Evolutionary conservation across 2,329 filamentous ascomycete genomes (phyloP).

Genomic region (Ophiostoma ips): DNA sequence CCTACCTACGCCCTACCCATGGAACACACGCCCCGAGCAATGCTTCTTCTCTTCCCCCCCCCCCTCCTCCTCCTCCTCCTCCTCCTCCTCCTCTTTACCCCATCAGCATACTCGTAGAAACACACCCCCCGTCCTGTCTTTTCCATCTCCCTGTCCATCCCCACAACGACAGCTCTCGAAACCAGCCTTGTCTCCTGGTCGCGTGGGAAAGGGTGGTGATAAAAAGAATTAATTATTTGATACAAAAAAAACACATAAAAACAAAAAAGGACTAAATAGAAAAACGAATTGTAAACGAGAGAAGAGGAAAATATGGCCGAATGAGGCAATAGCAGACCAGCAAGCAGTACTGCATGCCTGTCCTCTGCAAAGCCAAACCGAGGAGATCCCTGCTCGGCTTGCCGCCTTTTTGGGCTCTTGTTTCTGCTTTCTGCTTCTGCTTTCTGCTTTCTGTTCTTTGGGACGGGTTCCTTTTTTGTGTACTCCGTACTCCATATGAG

Average conservation of each 20-base stretch:
- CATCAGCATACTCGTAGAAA: background rate
- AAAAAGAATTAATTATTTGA: too few species aligned
- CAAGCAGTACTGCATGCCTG: too few species aligned
- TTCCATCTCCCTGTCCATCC: constrained; percentile 2
- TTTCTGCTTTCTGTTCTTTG: background rate
- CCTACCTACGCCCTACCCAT: background rate
- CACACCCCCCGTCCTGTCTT: constrained; percentile 2
- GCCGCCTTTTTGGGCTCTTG: background rate
- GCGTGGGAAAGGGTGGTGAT: constrained; percentile 4
- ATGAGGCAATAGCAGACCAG: too few species aligned
- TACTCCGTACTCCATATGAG: background rate
- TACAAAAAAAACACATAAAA: too few species aligned
- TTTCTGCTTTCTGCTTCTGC: background rate
- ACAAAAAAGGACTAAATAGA: background rate
- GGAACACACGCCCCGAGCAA: background rate
- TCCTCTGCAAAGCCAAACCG: background rate
- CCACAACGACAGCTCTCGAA: constrained; percentile 9
- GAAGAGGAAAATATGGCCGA: too few species aligned
- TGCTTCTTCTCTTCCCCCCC: constrained; percentile 1
- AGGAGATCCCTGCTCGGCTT: background rate
- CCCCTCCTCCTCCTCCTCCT: background rate
- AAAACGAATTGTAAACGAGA: background rate
- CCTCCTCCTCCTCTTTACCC: background rate
- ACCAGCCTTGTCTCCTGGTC: constrained; percentile 9
- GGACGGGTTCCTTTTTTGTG: background rate